Evolutionary conservation across 306 rosid genomes (phyloP), one percentile per base, ranked within the genome.

Genomic region (Hippophae tibetana): DNA sequence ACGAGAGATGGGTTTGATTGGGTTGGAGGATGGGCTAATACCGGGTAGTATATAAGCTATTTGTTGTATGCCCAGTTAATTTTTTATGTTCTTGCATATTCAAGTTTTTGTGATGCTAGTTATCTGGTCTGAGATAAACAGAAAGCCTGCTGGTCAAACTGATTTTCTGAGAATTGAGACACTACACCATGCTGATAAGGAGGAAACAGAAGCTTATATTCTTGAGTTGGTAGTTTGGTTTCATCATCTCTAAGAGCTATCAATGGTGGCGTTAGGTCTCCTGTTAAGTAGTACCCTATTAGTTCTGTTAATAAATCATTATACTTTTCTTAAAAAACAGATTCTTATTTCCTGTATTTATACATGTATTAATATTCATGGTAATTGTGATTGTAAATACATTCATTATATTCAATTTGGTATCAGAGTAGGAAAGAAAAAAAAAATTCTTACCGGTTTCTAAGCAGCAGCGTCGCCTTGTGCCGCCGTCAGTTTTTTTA

Each of bases 21-120:
- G 97, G 99, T 93, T 53, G 99, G 97, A 80, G 99, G 86, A 81
- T 93, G 95, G 99, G 99, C 97, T 43, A 93, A 88, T 70, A 84
- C 97, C 43, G 99, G 97, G 99, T 93, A 63, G 94, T 71, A 47
- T 45, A 38, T 9, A 76, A 57, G 45, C 14, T 13, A 27, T 27
- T 27, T 27, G 38, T 27, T 23, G 42, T 55, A 52, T 68, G 57
- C 13, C 43, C 9, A 25, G 38, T 18, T 55, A 65, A 62, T 40
- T 25, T 51, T 7, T 38, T 42, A 49, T 60, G 43, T 43, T 55
- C 65, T 25, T 18, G 45, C 54, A 47, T 54, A 27, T 78, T 45
- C 62, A 13, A 50, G 25, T 41, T 55, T 61, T 40, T 31, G 57
- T 58, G 66, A 64, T 56, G 56, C 45, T 43, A 54, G 60, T 60